phyloP scores from a whole-genome alignment of 2,329 filamentous ascomycete species.

The Hymenoscyphus albidus region DNA sequence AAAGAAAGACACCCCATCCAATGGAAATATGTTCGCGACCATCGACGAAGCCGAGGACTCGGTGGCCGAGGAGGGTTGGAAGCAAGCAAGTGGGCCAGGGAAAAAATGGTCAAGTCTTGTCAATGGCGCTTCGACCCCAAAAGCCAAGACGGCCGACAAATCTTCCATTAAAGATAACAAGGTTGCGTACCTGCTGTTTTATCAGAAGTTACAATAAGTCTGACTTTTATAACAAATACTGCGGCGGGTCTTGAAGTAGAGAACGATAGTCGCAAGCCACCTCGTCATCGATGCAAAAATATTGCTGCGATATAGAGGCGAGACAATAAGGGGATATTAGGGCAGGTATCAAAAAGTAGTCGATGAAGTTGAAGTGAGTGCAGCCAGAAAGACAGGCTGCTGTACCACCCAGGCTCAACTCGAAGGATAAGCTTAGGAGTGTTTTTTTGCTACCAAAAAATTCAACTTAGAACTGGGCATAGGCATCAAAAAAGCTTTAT shows the following conservation, averaged over 20 bases:
- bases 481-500: neutral
- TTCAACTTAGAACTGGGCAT: neutral
- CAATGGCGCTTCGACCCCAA: constrained; percentile 60
- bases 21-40: constrained; percentile 70
- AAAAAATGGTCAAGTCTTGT: constrained; percentile 71
- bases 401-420: neutral
- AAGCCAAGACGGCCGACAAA: constrained; percentile 52
- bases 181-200: constrained; percentile 95
- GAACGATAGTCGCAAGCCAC: neutral
- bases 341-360: neutral
- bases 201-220: constrained; percentile 52
- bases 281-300: neutral
- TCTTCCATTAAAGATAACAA: constrained; percentile 79
- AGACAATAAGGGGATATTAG: neutral
- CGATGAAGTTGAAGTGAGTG: neutral
- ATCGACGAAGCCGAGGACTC: constrained; percentile 63
- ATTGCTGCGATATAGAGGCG: neutral
- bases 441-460: constrained; percentile 1
- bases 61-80: constrained; percentile 73
- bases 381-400: neutral
- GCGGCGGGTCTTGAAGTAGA: neutral
- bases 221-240: neutral
- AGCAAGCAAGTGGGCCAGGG: constrained; percentile 70
- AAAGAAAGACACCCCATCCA: constrained; percentile 49
- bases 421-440: too few relatives aligned